Evolutionary conservation across 2,329 filamentous ascomycete species (phyloP), one percentile per base, ranked within the genome.

Genomic region (Paraconiothyrium brasiliense): DNA sequence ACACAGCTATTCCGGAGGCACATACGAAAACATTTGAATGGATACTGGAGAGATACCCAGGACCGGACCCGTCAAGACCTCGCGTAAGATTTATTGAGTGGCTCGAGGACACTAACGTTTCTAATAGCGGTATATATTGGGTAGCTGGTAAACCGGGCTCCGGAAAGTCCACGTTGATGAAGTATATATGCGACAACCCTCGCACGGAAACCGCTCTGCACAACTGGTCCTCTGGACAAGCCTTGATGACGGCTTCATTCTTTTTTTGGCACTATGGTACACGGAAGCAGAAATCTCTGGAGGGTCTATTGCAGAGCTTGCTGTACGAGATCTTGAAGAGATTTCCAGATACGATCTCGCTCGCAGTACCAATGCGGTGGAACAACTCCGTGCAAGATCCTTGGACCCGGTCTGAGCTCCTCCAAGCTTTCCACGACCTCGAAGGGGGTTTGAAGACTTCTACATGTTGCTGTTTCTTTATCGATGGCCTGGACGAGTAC

Each of bases 401-500:
- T 9, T 49, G 46, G 46, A 24, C 30, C 14, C 46, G 16, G 24
- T 6, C 46, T 13, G 46, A 49, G 30, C 46, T 49, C 24, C 9
- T 22, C 24, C 9, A 49, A 3, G 24, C 13, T 24, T 49, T 27
- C 3, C 22, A 11, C 4, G 10, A 30, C 6, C 16, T 49, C 24
- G 34, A 11, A 30, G 39, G 27, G 11, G 1, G 34, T 9, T 1
- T n/a, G 2, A 16, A 6, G 1, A 22, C 58, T 0, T n/a, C 50
- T 32, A 41, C 60, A 2, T 69, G 62, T 32, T 68, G 67, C 48
- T 70, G 64, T 48, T 66, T 70, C 35, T 68, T 67, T 39, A 60
- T 71, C 11, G 66, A 68, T 58, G 64, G 66, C 7, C 56, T 66
- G 5, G 64, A 68, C 51, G 66, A 68, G 54, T 68, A 63, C 34